Percentiles rank a stretch among this genome's conserved stretches.
phyloP scores from a whole-genome alignment of 2,329 filamentous ascomycete species.

The Colletotrichum musicola region DNA sequence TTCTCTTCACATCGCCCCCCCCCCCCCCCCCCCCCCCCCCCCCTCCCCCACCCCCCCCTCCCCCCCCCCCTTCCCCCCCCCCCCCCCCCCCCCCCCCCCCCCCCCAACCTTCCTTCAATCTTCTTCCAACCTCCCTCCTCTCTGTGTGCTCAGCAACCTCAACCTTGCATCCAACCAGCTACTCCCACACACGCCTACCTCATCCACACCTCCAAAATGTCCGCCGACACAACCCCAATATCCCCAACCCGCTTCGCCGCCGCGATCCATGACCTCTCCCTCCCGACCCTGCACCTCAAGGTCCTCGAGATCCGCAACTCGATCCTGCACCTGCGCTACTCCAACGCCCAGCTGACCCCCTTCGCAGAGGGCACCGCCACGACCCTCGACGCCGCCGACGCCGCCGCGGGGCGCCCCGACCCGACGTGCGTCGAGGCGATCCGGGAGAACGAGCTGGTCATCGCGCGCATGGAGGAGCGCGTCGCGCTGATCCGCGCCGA shows the following conservation, averaged over 20 bases:
- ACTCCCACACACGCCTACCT: background rate
- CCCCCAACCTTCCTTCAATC: background rate
- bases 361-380: constrained; percentile 68
- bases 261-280: constrained; percentile 75
- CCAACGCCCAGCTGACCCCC: constrained; percentile 78
- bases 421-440: constrained; percentile 81
- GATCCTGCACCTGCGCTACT: constrained; percentile 79
- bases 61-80: too few relatives aligned
- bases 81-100: too few relatives aligned
- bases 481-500: constrained; percentile 74
- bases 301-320: constrained; percentile 81
- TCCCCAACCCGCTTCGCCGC: constrained; percentile 72
- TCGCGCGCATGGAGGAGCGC: constrained; percentile 75
- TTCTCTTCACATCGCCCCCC: too few relatives aligned
- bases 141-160: too few relatives aligned
- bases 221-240: constrained; percentile 73
- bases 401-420: constrained; percentile 59
- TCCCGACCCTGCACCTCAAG: constrained; percentile 78
- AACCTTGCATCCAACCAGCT: background rate
- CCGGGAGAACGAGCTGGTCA: constrained; percentile 76
- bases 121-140: too few relatives aligned
- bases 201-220: constrained; percentile 64
- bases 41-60: too few relatives aligned
- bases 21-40: too few relatives aligned
- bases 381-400: constrained; percentile 42